Evolutionary conservation across 1,139 yeast genomes (phyloP), one percentile per base, ranked within the genome.

Genomic region (Wickerhamomyces sp.): DNA sequence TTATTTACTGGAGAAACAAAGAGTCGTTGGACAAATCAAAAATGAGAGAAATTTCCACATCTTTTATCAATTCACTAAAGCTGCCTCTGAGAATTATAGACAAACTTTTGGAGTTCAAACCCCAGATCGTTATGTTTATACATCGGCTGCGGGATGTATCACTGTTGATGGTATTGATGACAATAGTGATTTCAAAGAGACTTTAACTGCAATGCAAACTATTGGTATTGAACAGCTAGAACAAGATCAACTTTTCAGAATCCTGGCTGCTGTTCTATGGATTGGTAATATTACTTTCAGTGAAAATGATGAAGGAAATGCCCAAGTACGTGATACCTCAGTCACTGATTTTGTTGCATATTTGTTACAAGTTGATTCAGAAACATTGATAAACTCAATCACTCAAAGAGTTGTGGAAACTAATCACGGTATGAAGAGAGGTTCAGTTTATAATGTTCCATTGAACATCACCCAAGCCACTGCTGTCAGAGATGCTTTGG

Each of bases 31-130:
- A 18, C 99, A 94, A 66, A 88, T 91, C 57, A 75, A 80, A 54
- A 83, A 87, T 59, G 99, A 94, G 71, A 80, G 99, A 64, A 93
- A 93, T 63, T 94, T 93, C 71, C 99, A 94, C 65, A 94, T 94
- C 48, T 94, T 94, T 65, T 94, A 94, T 63, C 99, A 94, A 68
- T 84, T 88, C 64, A 86, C 98, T 15, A 94, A 93, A 63, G 88
- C 88, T 52, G 95, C 97, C 14, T 81, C 91, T 13, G 90, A 90
- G 30, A 76, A 76, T 49, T 91, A 93, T 63, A 83, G 95, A 62
- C 90, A 88, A 57, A 71, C 68, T 40, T 91, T 72, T 64, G 99
- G 99, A 42, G 81, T 94, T 47, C 99, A 91, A 67, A 82, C 84
- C 33, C 99, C 99, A 1, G 98, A 93, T 60, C 81, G 93, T 44